Evolutionary conservation across 2,329 filamentous ascomycete species (phyloP).

Genomic region (Cercospora sesami): DNA sequence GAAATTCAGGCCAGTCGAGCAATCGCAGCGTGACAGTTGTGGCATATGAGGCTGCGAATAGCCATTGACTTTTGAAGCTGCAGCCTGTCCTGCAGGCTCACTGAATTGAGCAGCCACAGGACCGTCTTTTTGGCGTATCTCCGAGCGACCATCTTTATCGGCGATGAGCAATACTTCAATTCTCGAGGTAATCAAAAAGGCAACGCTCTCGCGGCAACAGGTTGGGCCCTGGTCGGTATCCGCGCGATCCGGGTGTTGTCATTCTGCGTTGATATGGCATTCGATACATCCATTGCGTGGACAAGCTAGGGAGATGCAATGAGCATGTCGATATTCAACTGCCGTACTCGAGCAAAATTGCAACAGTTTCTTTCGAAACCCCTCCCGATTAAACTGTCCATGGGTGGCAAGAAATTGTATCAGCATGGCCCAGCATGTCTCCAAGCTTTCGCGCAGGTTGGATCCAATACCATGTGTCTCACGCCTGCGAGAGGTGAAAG

Average conservation of each 20-base stretch:
- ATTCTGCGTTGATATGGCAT: neutral
- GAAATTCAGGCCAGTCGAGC: neutral
- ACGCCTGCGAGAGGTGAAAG: neutral
- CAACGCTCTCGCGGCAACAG: neutral
- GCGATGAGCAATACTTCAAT: neutral
- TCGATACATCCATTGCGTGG: neutral
- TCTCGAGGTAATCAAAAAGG: neutral
- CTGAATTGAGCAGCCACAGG: neutral
- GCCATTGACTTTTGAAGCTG: neutral
- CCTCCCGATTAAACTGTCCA: neutral
- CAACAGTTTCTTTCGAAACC: neutral
- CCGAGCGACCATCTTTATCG: neutral
- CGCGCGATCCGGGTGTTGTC: neutral
- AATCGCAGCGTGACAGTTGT: neutral
- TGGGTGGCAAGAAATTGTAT: neutral
- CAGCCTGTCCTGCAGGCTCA: neutral
- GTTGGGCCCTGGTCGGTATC: neutral
- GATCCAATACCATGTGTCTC: neutral
- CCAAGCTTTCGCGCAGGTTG: neutral
- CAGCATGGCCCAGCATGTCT: neutral
- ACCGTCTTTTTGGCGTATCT: neutral
- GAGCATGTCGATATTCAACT: neutral
- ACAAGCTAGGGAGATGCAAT: neutral
- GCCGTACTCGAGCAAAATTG: neutral
- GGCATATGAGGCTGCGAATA: neutral